phyloP scores from a whole-genome alignment of 176 grass and related monocot species.

The Calamus simplicifolius region DNA sequence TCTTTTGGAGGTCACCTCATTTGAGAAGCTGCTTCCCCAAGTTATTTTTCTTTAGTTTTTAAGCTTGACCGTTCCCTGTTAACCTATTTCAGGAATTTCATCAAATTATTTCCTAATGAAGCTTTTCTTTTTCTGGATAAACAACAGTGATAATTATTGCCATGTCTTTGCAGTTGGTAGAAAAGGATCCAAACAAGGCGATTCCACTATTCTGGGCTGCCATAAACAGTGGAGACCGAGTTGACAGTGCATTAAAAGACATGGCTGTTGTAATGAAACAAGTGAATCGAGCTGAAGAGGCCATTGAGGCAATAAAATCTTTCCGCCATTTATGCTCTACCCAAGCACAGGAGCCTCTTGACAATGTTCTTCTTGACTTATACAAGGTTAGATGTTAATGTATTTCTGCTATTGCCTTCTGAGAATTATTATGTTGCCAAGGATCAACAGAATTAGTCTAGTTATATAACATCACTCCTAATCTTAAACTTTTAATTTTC shows the following conservation, averaged over 20 bases:
- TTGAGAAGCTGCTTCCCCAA: too few relatives aligned
- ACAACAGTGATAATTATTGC: neutral
- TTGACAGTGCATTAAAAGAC: constrained; percentile 67
- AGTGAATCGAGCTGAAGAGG: constrained; percentile 60
- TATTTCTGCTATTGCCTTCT: too few relatives aligned
- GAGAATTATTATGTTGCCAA: too few relatives aligned
- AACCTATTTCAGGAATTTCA: neutral
- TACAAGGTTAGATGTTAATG: constrained; percentile 44
- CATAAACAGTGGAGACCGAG: constrained; percentile 67
- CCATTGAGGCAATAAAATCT: constrained; percentile 61
- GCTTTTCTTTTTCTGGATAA: too few relatives aligned
- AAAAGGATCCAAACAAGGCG: constrained; percentile 69
- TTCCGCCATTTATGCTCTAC: constrained; percentile 40
- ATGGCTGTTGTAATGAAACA: constrained; percentile 67
- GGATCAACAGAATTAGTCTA: too few relatives aligned
- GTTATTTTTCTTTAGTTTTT: too few relatives aligned
- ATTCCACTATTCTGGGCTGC: constrained; percentile 66
- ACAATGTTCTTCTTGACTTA: constrained; percentile 55
- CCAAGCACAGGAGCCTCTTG: constrained; percentile 51
- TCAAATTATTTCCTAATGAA: neutral
- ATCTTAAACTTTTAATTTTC: too few relatives aligned
- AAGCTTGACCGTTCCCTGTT: too few relatives aligned
- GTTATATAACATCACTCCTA: too few relatives aligned
- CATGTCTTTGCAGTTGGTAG: constrained; percentile 35
- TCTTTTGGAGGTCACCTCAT: too few relatives aligned